These are phyloP conservation scores for Macrophomina tecta DNA, from an alignment of 2,329 filamentous ascomycete genomes.

Conservation along the genomic window DNA sequence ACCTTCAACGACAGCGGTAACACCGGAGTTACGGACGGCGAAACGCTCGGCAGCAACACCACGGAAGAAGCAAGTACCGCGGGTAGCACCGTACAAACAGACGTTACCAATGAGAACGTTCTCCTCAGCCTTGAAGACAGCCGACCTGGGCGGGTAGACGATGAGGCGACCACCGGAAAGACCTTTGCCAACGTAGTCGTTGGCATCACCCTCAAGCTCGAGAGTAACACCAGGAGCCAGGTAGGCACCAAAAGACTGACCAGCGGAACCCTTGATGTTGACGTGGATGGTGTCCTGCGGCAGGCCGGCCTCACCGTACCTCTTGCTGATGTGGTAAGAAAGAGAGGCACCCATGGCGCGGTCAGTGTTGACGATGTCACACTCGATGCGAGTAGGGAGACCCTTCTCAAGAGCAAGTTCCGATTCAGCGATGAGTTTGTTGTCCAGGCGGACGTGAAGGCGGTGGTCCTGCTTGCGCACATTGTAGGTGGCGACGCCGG, in stretches of 20 bases:
- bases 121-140: slow-evolving; percentile 94
- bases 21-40: slow-evolving; percentile 94
- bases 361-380: slow-evolving; percentile 95
- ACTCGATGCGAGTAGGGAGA: slow-evolving; percentile 89
- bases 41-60: slow-evolving; percentile 96
- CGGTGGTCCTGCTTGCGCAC: slow-evolving; percentile 97
- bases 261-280: slow-evolving; percentile 95
- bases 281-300: slow-evolving; percentile 93
- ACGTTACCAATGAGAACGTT: slow-evolving; percentile 94
- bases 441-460: slow-evolving; percentile 90
- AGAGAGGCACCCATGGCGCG: slow-evolving; percentile 91
- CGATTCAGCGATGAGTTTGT: slow-evolving; percentile 95
- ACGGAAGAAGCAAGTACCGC: slow-evolving; percentile 93
- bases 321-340: slow-evolving; percentile 93
- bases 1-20: slow-evolving; percentile 94
- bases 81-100: slow-evolving; percentile 92
- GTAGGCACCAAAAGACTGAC: slow-evolving; percentile 95
- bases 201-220: slow-evolving; percentile 93
- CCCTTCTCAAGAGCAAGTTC: slow-evolving; percentile 95
- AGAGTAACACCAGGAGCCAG: slow-evolving; percentile 91
- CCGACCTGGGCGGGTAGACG: slow-evolving; percentile 87
- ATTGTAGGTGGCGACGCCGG: slow-evolving; percentile 95
- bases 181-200: slow-evolving; percentile 97
- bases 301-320: slow-evolving; percentile 86
- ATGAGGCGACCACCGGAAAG: slow-evolving; percentile 91